Evolutionary conservation across 805 yeast species (phyloP).

Genomic region (Metschnikowia aberdeeniae): DNA sequence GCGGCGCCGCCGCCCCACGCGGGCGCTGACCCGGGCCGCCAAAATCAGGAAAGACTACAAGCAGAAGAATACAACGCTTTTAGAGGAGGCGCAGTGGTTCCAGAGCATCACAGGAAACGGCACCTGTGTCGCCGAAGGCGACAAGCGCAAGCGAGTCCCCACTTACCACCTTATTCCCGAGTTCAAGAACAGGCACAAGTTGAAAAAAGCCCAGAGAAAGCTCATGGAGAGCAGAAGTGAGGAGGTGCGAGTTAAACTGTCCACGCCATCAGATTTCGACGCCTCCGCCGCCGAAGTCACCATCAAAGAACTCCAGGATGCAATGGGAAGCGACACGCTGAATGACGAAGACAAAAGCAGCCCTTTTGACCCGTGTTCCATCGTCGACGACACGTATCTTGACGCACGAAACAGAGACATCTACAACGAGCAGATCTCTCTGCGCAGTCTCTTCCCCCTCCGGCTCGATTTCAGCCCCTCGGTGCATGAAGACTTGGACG

Average conservation of each 20-base stretch:
- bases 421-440: conserved; percentile 29
- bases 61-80: conserved; percentile 7
- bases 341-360: conserved; percentile 29
- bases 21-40: conserved; percentile 3
- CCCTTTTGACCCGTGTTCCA: conserved; percentile 39
- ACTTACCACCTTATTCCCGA: conserved; percentile 27
- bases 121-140: conserved; percentile 28
- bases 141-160: conserved; percentile 29
- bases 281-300: conserved; percentile 5
- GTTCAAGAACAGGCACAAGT: conserved; percentile 14
- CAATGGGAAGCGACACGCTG: conserved; percentile 17
- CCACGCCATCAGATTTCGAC: conserved; percentile 7
- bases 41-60: conserved; percentile 2
- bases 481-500: conserved; percentile 16
- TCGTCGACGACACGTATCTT: conserved; percentile 28
- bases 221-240: conserved; percentile 12
- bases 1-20: conserved; percentile 3
- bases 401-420: conserved; percentile 26
- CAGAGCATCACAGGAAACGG: conserved; percentile 40
- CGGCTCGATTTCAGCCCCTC: conserved; percentile 13
- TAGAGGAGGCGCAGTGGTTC: conserved; percentile 32
- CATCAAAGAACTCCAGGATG: conserved; percentile 15
- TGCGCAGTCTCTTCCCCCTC: conserved; percentile 10
- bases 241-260: conserved; percentile 6
- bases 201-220: conserved; percentile 14